Evolutionary conservation across 805 yeast genomes (phyloP), one percentile per base, ranked within the genome.

Genomic region (Candida verbasci): DNA sequence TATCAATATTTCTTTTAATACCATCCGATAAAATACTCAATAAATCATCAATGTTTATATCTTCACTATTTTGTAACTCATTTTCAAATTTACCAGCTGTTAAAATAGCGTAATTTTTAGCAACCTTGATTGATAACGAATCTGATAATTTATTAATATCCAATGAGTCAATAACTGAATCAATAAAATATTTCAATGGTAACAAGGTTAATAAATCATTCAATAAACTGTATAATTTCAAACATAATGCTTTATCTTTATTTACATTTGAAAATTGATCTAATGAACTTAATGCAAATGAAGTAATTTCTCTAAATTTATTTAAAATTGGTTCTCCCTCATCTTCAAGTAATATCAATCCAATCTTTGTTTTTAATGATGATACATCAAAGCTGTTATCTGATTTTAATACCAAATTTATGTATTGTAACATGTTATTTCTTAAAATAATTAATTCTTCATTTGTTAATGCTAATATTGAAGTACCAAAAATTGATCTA

Each of bases 141-240:
- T 64, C 59, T 3, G 65, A 49, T 9, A 53, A 49, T 20, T 49
- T 49, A 8, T 44, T 48, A 4, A 48, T 47, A 28, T 65, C 52
- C 44, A 75, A 64, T 0, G 67, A 56, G 15, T 60, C 62, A 12
- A 60, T 42, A 17, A 84, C 71, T 1, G 95, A 76, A 12, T 70
- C 65, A 20, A 82, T 81, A 55, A 86, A 89, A 45, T 78, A 74
- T 43, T 72, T 72, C 44, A 88, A 74, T 21, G 97, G 96, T 36
- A 91, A 65, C 43, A 87, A 65, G 40, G 78, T 78, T 41, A 91
- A 62, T 44, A 81, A 62, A 45, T 75, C 76, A 23, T 78, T 75
- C 44, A 91, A 66, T 34, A 86, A 58, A 18, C 66, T 69, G 52
- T 78, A 77, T 36, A 81, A 59, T 23, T 63, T 65, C 29, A 52